phyloP scores from a whole-genome alignment of 2,329 filamentous ascomycete genomes.

The Aureobasidium namibiae region DNA sequence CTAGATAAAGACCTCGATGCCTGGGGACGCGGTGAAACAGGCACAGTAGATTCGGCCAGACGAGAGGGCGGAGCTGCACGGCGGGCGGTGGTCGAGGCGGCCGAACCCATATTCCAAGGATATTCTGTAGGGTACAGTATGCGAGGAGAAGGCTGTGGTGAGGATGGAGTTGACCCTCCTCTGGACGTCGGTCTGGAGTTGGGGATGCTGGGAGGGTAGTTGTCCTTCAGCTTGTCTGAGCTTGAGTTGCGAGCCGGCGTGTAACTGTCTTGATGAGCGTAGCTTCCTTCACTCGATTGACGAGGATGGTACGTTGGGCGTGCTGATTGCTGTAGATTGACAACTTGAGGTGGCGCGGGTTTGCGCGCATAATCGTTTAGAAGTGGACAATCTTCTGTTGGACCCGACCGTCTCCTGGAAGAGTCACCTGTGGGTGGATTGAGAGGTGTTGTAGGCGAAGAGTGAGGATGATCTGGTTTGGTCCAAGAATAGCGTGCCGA shows the following conservation, averaged over 20 bases:
- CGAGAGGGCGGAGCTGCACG: conserved; percentile 21
- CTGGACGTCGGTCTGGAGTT: conserved; percentile 13
- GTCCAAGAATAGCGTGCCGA: conserved; percentile 4
- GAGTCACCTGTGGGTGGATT: not conserved
- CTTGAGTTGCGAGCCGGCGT: conserved; percentile 12
- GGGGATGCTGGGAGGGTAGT: not conserved
- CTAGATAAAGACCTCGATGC: conserved; percentile 27
- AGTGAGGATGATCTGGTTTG: conserved; percentile 1
- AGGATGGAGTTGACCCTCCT: conserved; percentile 5
- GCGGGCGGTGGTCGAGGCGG: conserved; percentile 21
- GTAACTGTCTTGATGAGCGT: not conserved
- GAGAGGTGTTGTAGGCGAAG: not conserved
- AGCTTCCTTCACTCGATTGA: not conserved
- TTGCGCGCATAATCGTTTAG: not conserved
- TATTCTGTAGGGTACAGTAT: not conserved
- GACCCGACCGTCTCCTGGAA: not conserved
- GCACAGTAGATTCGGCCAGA: conserved; percentile 18
- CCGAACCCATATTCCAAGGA: conserved; percentile 12
- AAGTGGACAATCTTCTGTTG: not conserved
- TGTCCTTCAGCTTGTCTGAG: conserved; percentile 11
- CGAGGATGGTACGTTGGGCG: not conserved
- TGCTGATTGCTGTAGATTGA: conserved; percentile 1
- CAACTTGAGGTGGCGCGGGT: not conserved
- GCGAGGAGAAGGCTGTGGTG: conserved; percentile 4
- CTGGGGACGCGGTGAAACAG: conserved; percentile 15